Base-by-base conservation (phyloP, 2,329 filamentous ascomycete genomes). In the Metarhizium guizhouense region DNA sequence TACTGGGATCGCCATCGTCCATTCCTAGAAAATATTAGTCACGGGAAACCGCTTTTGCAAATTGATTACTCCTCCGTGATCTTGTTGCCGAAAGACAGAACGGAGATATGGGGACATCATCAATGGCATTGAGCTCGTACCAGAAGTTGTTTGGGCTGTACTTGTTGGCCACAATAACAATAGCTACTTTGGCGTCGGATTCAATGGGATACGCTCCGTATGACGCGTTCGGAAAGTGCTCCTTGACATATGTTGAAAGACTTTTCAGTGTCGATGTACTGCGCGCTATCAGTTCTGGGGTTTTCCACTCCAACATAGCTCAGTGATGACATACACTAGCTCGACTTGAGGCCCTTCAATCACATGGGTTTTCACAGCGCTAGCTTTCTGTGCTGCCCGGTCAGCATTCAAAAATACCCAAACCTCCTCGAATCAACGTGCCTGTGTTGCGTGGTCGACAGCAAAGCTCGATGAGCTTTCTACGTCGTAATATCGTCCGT, bases 131-230 rank as follows among this genome's bases (percentile, higher is more conserved):
- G 32, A 16, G 16, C 30, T 52, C 74, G 47, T 76, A 91, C 91
- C 94, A 97, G 80, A 91, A 99, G 79, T 99, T 99, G 70, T 92
- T 90, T 7, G 95, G 94, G 65, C 89, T 95, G 77, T 97, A 97
- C 73, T 96, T 96, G 78, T 94, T 96, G 56, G 92, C 89, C 51
- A 96, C 92, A 52, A 96, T 84, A 54, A 95, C 73, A 60, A 96
- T 78, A 51, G 91, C 90, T 58, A 97, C 73, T 64, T 85, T 84
- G 32, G 82, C 81, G 69, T 93, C 88, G 60, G 86, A 78, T 63
- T 90, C 83, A 62, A 84, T 85, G 11, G 93, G 90, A 70, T 89
- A 96, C 51, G 90, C 89, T 62, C 92, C 90, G 63, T 87, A 87
- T 13, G 88, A 84, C 54, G 86, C 87, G 64, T 83, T 87, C 10